Evolutionary conservation across 2,329 filamentous ascomycete genomes (phyloP).

Genomic region (Penicillium nordicum): DNA sequence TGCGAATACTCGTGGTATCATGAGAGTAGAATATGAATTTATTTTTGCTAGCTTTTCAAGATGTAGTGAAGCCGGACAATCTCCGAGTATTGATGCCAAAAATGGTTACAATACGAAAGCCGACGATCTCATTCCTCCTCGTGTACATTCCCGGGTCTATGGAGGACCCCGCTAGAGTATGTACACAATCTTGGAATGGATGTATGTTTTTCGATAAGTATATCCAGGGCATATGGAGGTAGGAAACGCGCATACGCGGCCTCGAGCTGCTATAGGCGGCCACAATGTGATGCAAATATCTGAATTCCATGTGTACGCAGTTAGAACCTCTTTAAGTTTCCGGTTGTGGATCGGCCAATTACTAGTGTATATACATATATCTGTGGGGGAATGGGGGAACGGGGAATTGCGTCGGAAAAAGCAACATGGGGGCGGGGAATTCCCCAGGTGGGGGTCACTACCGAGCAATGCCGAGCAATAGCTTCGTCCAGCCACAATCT

Average conservation of each 20-base stretch:
- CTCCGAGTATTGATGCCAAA: background rate
- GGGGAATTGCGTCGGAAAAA: background rate
- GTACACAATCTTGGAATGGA: too few species aligned
- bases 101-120: background rate
- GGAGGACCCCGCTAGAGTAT: background rate
- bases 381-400: background rate
- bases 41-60: background rate
- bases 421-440: background rate
- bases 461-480: background rate
- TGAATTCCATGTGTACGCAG: background rate
- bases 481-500: background rate
- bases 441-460: background rate
- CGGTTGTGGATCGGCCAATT: background rate
- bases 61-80: background rate
- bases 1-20: background rate
- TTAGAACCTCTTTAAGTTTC: background rate
- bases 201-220: background rate
- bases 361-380: background rate
- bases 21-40: background rate
- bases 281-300: background rate
- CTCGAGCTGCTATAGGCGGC: too few species aligned
- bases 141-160: background rate
- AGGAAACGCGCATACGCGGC: background rate
- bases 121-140: background rate
- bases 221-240: too few species aligned